A percentile compares a stretch with the other conserved stretches of the same genome.
Evolutionary conservation across 2,329 filamentous ascomycete species (phyloP).

Genomic region (Pestalotiopsis sp.): DNA sequence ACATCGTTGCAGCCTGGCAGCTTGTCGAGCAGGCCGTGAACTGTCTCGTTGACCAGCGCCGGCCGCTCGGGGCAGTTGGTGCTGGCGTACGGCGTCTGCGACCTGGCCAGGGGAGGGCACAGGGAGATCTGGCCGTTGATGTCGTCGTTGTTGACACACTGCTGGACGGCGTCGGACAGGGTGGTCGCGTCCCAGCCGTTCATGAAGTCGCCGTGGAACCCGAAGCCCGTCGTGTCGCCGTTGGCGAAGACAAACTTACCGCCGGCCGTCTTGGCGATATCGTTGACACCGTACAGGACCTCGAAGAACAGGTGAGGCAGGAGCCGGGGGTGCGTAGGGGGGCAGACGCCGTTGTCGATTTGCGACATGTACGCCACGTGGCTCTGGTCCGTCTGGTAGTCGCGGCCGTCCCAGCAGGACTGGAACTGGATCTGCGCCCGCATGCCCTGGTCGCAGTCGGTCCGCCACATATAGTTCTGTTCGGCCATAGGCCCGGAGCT

Average conservation of each 20-base stretch:
- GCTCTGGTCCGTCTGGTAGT: constrained; percentile 44
- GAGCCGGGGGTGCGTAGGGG: constrained; percentile 44
- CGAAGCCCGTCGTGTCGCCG: constrained; percentile 49
- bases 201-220: constrained; percentile 54
- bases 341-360: constrained; percentile 41
- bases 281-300: constrained; percentile 31
- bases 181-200: constrained; percentile 45
- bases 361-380: constrained; percentile 39
- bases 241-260: constrained; percentile 45
- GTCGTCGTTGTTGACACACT: constrained; percentile 8
- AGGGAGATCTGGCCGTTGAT: neutral
- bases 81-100: constrained; percentile 35
- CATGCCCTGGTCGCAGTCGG: constrained; percentile 18
- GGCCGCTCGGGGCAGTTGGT: constrained; percentile 44
- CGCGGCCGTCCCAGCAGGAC: constrained; percentile 61
- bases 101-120: constrained; percentile 11
- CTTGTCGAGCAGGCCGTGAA: constrained; percentile 40
- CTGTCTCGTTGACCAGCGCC: constrained; percentile 40
- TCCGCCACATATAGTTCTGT: constrained; percentile 51
- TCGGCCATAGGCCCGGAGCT: constrained; percentile 18
- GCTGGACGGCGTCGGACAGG: constrained; percentile 20
- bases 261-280: constrained; percentile 20
- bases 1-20: constrained; percentile 56
- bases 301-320: constrained; percentile 42
- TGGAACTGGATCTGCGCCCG: constrained; percentile 55